Conservation (phyloP, 164 flowering plant species). For the Chimonanthus praecox region DNA sequence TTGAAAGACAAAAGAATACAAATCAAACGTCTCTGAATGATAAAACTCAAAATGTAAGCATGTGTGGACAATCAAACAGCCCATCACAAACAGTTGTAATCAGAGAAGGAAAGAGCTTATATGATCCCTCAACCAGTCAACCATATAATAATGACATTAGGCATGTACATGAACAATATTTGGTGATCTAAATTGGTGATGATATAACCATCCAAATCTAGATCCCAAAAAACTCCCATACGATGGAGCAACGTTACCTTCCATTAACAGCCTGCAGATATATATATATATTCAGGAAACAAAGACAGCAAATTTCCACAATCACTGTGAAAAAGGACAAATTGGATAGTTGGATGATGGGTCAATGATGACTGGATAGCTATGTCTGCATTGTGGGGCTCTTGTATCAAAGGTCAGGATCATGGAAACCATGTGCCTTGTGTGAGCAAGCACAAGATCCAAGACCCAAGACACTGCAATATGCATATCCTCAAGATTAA, state of each 20-base stretch:
- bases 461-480: neutral
- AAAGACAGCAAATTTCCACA: too few relatives aligned
- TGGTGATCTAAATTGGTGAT: neutral
- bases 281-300: too few relatives aligned
- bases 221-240: neutral
- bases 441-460: neutral
- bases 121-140: neutral
- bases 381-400: too few relatives aligned
- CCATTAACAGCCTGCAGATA: too few relatives aligned
- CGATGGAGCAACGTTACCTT: neutral
- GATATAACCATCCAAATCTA: neutral
- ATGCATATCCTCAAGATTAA: neutral
- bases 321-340: too few relatives aligned
- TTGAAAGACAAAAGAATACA: neutral
- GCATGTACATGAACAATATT: too few relatives aligned
- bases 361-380: too few relatives aligned
- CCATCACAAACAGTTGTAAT: neutral
- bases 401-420: too few relatives aligned
- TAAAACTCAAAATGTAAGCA: neutral
- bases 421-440: too few relatives aligned
- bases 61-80: neutral
- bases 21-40: neutral
- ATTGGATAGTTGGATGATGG: too few relatives aligned
- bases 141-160: neutral
- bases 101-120: neutral